A percentile compares a stretch with the other conserved stretches of the same genome.
Conservation (phyloP, 306 rosid genomes). For the Dicorynia guianensis region DNA sequence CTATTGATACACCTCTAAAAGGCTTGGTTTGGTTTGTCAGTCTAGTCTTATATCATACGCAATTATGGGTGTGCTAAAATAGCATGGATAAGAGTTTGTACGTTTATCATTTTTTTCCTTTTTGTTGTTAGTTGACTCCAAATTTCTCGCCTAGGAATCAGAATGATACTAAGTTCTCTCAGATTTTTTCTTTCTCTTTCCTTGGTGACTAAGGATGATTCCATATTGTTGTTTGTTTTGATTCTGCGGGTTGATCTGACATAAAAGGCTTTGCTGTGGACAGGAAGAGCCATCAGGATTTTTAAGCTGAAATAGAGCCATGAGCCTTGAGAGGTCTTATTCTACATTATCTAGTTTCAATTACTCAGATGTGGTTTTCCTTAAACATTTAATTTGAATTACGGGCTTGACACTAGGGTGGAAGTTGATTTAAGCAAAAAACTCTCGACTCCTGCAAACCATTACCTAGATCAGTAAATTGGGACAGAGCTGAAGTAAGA, state of each 20-base stretch:
- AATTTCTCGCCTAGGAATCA: too few relatives aligned
- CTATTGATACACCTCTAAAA: neutral
- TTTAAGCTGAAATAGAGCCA: conserved; percentile 86
- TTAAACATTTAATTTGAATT: conserved; percentile 30
- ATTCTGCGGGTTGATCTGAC: conserved; percentile 36
- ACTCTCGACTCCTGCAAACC: conserved; percentile 63
- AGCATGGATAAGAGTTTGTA: too few relatives aligned
- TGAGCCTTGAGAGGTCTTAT: conserved; percentile 82
- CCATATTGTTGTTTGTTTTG: conserved; percentile 20
- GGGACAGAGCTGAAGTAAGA: conserved; percentile 61
- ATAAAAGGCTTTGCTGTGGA: conserved; percentile 34
- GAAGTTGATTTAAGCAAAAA: conserved; percentile 95
- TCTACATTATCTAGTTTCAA: conserved; percentile 34
- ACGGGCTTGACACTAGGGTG: conserved; percentile 54
- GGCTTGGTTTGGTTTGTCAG: neutral
- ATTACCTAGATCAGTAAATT: conserved; percentile 41
- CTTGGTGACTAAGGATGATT: conserved; percentile 15
- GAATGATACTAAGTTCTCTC: too few relatives aligned
- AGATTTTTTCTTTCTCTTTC: conserved; percentile 18
- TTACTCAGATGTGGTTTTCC: conserved; percentile 26
- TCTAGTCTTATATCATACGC: conserved; percentile 2
- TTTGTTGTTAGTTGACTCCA: too few relatives aligned
- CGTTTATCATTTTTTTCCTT: too few relatives aligned
- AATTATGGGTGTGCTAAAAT: conserved; percentile 1
- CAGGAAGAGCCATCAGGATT: conserved; percentile 91